phyloP scores from a whole-genome alignment of 148 eudicot species.

The Fallopia convolvulus region DNA sequence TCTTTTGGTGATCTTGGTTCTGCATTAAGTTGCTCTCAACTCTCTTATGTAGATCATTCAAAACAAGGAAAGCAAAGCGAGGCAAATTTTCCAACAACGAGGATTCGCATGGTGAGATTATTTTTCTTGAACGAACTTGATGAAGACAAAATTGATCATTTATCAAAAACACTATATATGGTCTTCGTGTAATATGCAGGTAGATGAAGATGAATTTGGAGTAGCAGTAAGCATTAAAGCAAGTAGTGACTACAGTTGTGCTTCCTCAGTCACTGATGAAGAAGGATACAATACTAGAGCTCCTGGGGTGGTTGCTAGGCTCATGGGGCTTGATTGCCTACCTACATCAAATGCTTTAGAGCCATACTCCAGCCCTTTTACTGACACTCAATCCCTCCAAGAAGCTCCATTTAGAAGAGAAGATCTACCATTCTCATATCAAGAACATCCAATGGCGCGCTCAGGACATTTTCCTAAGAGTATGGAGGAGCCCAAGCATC shows the following conservation, averaged over 20 bases:
- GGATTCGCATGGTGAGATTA: slow-evolving; percentile 41
- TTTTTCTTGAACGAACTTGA: neutral
- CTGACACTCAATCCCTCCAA: slow-evolving; percentile 48
- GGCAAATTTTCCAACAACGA: slow-evolving; percentile 52
- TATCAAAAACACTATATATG: neutral
- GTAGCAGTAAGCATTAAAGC: slow-evolving; percentile 50
- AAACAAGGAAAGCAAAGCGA: slow-evolving; percentile 69
- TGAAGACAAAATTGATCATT: neutral
- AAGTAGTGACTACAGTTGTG: slow-evolving; percentile 74
- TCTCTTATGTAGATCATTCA: slow-evolving; percentile 39
- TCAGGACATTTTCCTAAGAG: slow-evolving; percentile 29
- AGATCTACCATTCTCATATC: slow-evolving; percentile 36
- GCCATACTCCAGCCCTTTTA: slow-evolving; percentile 51
- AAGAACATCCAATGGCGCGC: slow-evolving; percentile 29
- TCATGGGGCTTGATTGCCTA: slow-evolving; percentile 88
- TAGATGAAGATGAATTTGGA: slow-evolving; percentile 57
- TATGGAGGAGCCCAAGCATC: slow-evolving; percentile 32
- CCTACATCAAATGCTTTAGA: slow-evolving; percentile 53
- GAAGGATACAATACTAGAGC: slow-evolving; percentile 54
- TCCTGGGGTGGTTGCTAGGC: slow-evolving; percentile 88
- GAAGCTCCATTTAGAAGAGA: slow-evolving; percentile 38
- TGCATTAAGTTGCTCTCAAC: neutral
- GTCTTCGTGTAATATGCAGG: slow-evolving; percentile 23
- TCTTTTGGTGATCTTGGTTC: neutral
- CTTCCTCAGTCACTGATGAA: slow-evolving; percentile 83